These are phyloP conservation scores for Pseudogymnoascus sp. DNA, from an alignment of 2,329 filamentous ascomycete species.

Conservation along the genomic window DNA sequence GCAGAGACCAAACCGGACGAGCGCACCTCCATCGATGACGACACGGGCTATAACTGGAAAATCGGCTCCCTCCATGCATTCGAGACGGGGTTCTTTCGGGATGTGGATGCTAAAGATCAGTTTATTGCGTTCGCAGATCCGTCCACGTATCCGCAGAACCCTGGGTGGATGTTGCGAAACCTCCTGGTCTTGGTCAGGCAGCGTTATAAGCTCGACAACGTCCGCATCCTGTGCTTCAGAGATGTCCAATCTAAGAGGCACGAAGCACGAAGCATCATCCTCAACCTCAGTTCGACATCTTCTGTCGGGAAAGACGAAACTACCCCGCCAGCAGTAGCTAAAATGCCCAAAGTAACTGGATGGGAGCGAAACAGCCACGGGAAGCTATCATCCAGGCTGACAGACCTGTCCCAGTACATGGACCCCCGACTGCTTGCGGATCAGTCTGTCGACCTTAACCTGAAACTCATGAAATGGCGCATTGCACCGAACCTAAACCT, in stretches of 20 bases:
- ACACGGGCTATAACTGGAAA: constrained; percentile 66
- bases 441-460: constrained; percentile 89
- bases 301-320: constrained; percentile 20
- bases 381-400: constrained; percentile 70
- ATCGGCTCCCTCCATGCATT: constrained; percentile 70
- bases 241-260: constrained; percentile 74
- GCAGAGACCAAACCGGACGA: constrained; percentile 43
- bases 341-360: constrained; percentile 84
- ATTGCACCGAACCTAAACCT: constrained; percentile 84
- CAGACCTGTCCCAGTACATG: constrained; percentile 88
- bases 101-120: constrained; percentile 62
- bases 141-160: constrained; percentile 80
- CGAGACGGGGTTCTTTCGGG: constrained; percentile 81
- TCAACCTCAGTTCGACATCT: constrained; percentile 37
- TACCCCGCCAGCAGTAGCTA: constrained; percentile 18
- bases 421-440: constrained; percentile 82
- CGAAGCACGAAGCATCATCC: constrained; percentile 72
- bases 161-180: constrained; percentile 90
- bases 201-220: constrained; percentile 67
- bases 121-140: constrained; percentile 88
- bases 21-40: constrained; percentile 34
- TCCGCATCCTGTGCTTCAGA: constrained; percentile 84
- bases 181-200: constrained; percentile 77
- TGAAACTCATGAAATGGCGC: constrained; percentile 98
- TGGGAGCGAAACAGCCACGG: constrained; percentile 82